Percentiles rank a stretch among this genome's conserved stretches.
Evolutionary conservation across 352 stramenopile genomes (phyloP).

Genomic region (Phytophthora sp.): DNA sequence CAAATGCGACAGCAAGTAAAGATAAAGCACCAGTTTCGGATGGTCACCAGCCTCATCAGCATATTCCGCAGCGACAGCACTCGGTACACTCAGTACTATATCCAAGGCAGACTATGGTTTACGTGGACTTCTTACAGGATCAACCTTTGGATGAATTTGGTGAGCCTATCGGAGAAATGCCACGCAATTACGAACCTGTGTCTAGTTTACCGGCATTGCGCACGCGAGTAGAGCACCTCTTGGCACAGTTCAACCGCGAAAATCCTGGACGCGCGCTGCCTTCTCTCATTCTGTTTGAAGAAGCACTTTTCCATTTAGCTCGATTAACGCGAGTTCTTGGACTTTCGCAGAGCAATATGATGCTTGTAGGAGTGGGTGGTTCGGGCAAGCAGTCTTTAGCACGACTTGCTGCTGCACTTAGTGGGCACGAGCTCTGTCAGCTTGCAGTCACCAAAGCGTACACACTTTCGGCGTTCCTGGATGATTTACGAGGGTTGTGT

Average conservation of each 20-base stretch:
- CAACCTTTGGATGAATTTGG: slow-evolving; percentile 85
- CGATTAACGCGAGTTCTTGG: slow-evolving; percentile 83
- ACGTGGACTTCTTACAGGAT: slow-evolving; percentile 90
- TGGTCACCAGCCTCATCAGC: neutral
- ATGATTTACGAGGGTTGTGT: slow-evolving; percentile 86
- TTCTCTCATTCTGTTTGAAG: slow-evolving; percentile 90
- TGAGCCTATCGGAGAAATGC: slow-evolving; percentile 75
- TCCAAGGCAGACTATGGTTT: slow-evolving; percentile 28
- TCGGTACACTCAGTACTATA: slow-evolving; percentile 14
- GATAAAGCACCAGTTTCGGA: slow-evolving; percentile 10
- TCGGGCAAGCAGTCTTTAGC: slow-evolving; percentile 90
- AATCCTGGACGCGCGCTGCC: slow-evolving; percentile 65
- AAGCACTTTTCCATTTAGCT: slow-evolving; percentile 87
- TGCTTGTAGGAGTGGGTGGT: slow-evolving; percentile 91
- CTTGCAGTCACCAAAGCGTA: slow-evolving; percentile 91
- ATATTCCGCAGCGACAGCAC: slow-evolving; percentile 13
- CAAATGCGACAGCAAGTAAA: slow-evolving; percentile 24
- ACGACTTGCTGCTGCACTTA: slow-evolving; percentile 80
- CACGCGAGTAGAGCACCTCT: slow-evolving; percentile 60
- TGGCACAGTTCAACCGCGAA: slow-evolving; percentile 86
- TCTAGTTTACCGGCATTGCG: slow-evolving; percentile 52
- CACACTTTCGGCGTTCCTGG: slow-evolving; percentile 82
- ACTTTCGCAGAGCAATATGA: slow-evolving; percentile 87
- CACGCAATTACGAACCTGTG: slow-evolving; percentile 84
- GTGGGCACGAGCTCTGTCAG: slow-evolving; percentile 82